Conservation (phyloP, 1,284 basidiomycete genomes). For the Pyrrhoderma lamaoense region DNA sequence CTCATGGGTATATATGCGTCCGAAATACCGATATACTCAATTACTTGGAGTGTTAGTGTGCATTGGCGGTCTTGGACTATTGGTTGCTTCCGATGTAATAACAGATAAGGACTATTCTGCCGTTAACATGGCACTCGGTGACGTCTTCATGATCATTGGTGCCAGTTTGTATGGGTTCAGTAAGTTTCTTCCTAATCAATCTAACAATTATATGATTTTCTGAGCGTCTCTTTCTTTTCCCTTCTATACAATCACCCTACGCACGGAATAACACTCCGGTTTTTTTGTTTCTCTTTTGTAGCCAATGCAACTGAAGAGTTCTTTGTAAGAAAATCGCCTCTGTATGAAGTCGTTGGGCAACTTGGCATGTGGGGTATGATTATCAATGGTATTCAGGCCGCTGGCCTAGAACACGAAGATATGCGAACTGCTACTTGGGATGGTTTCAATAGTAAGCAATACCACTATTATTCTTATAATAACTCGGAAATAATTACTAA, state of each 20-base stretch:
- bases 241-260: no score
- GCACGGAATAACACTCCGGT: no score
- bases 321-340: conserved; percentile 69
- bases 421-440: conserved; percentile 67
- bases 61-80: conserved; percentile 66
- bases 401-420: conserved; percentile 60
- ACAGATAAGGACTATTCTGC: conserved; percentile 68
- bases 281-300: no score
- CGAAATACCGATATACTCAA: conserved; percentile 77
- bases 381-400: conserved; percentile 72
- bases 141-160: conserved; percentile 78
- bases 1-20: conserved; percentile 75
- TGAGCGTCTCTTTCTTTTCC: background rate
- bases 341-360: conserved; percentile 83
- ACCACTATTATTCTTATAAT: no score
- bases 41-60: conserved; percentile 71
- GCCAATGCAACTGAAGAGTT: conserved; percentile 85
- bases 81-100: conserved; percentile 65
- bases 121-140: conserved; percentile 63
- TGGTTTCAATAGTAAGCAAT: conserved; percentile 43
- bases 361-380: conserved; percentile 78
- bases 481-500: conserved; percentile 4
- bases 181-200: conserved; percentile 31
- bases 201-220: background rate
- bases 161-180: conserved; percentile 81